A percentile compares a stretch with the other conserved stretches of the same genome.
These are phyloP conservation scores for Salmacisia buchloeana DNA, from an alignment of 1,284 basidiomycete genomes.

Conservation along the genomic window DNA sequence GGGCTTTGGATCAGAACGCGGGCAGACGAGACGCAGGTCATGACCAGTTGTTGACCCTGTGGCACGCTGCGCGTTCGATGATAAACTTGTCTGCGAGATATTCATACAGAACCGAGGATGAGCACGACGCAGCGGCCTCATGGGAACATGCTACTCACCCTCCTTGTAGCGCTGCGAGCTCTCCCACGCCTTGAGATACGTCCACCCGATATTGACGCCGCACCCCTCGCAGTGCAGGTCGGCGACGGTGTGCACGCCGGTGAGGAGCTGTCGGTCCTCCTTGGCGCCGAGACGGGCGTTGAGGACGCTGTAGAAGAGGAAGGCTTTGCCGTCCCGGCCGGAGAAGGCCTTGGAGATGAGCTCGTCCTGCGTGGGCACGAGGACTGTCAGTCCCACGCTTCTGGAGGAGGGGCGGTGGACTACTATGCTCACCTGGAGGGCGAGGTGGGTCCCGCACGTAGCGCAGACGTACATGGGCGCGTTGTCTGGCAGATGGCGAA, in stretches of 20 bases:
- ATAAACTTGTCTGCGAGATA: conserved; percentile 65
- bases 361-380: conserved; percentile 63
- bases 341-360: conserved; percentile 78
- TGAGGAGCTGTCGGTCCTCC: conserved; percentile 71
- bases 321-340: conserved; percentile 74
- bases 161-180: conserved; percentile 79
- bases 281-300: conserved; percentile 69
- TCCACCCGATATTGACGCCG: conserved; percentile 73
- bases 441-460: conserved; percentile 37
- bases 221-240: conserved; percentile 74
- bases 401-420: conserved; percentile 35
- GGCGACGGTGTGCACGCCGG: conserved; percentile 71
- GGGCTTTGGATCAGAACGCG: too few relatives aligned
- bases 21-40: neutral
- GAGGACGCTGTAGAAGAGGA: conserved; percentile 69
- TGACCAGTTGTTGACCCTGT: conserved; percentile 72
- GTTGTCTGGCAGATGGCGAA: conserved; percentile 4
- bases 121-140: neutral
- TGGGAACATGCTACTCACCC: conserved; percentile 55
- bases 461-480: conserved; percentile 36
- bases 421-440: conserved; percentile 25
- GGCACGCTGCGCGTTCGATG: conserved; percentile 70
- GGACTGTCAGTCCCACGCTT: conserved; percentile 55
- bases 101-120: conserved; percentile 7
- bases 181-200: conserved; percentile 73